Conservation (phyloP, 1,139 yeast species). For the Wickerhamomyces sp. region DNA sequence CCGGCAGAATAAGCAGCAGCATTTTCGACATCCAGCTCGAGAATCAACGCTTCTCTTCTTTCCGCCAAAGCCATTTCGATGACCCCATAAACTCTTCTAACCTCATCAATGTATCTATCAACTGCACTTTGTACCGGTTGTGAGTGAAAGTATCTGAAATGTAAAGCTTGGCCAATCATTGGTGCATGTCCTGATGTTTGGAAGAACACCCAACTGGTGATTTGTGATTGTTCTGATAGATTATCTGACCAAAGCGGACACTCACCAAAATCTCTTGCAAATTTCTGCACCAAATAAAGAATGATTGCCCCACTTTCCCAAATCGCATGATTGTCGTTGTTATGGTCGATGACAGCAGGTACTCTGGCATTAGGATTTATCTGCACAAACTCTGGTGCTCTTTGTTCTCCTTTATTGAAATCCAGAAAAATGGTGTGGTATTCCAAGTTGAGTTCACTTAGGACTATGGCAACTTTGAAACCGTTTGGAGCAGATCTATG, state of each 20-base stretch:
- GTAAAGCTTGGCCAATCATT: conserved; percentile 96
- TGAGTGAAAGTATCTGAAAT: conserved; percentile 86
- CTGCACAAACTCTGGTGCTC: conserved; percentile 88
- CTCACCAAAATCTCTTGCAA: conserved; percentile 62
- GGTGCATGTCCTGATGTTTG: conserved; percentile 98
- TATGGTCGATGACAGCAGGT: conserved; percentile 90
- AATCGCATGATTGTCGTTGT: conserved; percentile 68
- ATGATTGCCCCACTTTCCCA: conserved; percentile 97
- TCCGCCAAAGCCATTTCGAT: conserved; percentile 95
- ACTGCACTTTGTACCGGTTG: conserved; percentile 85
- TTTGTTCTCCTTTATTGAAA: conserved; percentile 83
- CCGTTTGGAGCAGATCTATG: conserved; percentile 97
- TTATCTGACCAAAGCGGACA: conserved; percentile 81
- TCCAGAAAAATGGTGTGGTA: conserved; percentile 85
- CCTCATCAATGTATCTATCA: conserved; percentile 89
- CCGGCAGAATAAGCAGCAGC: conserved; percentile 89
- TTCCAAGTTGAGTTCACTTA: conserved; percentile 74
- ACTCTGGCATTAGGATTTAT: conserved; percentile 94
- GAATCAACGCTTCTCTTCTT: conserved; percentile 80
- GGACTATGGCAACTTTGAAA: conserved; percentile 87
- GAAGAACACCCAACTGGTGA: conserved; percentile 85
- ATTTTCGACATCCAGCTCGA: conserved; percentile 86
- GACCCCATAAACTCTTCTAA: conserved; percentile 88
- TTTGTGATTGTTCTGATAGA: conserved; percentile 78
- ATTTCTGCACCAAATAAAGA: conserved; percentile 67